Evolutionary conservation across 73 alveolate genomes (phyloP).

Genomic region (Tetrahymena thermophila): DNA sequence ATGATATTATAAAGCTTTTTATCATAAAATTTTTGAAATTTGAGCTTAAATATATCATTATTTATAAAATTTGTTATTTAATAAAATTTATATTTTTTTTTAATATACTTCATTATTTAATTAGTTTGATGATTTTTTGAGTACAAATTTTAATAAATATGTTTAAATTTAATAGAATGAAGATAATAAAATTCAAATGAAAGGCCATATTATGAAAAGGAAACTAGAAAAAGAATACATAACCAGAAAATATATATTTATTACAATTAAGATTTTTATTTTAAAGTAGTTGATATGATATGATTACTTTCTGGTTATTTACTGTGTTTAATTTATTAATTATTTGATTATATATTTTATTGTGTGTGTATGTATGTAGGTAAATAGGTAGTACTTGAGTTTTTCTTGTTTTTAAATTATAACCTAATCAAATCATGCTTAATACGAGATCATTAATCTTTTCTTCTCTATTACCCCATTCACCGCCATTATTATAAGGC

Average conservation of each 20-base stretch:
- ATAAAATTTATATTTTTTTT: too few relatives aligned
- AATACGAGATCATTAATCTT: conserved; percentile 75
- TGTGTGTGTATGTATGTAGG: not conserved
- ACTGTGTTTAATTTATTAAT: not conserved
- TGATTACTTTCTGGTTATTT: not conserved
- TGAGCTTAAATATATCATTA: too few relatives aligned
- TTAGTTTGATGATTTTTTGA: too few relatives aligned
- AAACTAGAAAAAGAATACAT: not conserved
- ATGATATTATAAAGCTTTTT: too few relatives aligned
- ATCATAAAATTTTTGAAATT: too few relatives aligned
- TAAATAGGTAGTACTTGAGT: not conserved
- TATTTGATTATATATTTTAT: not conserved
- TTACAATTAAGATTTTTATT: not conserved
- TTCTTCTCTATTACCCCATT: conserved; percentile 94
- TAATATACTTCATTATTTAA: too few relatives aligned
- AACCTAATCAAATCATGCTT: conserved; percentile 62
- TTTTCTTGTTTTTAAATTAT: not conserved
- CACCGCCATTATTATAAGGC: conserved; percentile 64
- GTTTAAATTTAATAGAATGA: too few relatives aligned
- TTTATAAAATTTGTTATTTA: too few relatives aligned
- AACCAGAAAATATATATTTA: not conserved
- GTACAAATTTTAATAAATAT: too few relatives aligned
- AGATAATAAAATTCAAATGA: too few relatives aligned
- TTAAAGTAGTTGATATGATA: not conserved
- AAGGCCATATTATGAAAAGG: not conserved